These are phyloP conservation scores for Leucaena leucocephala DNA, from an alignment of 306 rosid genomes.

Conservation along the genomic window DNA sequence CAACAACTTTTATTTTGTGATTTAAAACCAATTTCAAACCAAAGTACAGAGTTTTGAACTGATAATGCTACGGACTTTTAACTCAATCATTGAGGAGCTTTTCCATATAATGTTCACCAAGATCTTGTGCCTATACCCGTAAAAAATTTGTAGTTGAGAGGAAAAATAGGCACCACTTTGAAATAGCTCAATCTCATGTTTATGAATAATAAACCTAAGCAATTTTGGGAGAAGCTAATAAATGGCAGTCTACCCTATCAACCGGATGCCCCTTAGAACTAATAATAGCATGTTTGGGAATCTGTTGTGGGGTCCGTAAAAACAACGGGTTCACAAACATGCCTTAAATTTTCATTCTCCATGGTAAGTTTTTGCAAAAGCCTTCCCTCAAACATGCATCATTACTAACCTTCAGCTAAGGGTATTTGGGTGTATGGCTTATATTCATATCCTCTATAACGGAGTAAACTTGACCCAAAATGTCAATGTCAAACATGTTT, in stretches of 20 bases:
- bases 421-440: neutral
- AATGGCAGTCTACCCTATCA: neutral
- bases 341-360: neutral
- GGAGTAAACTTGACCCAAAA: neutral
- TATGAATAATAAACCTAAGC: neutral
- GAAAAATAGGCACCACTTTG: neutral
- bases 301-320: neutral
- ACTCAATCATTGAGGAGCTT: neutral
- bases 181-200: neutral
- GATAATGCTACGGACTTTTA: neutral
- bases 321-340: neutral
- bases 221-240: neutral
- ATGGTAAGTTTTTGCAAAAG: neutral
- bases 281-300: neutral
- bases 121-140: neutral
- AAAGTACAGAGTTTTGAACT: neutral
- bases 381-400: neutral
- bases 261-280: neutral
- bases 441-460: neutral
- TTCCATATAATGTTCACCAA: neutral
- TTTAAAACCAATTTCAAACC: neutral
- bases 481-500: neutral
- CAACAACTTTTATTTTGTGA: neutral
- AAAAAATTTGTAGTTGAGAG: neutral
- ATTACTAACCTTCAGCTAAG: neutral